Conservation (phyloP, 805 yeast species). For the Teunomyces funiuensis region DNA sequence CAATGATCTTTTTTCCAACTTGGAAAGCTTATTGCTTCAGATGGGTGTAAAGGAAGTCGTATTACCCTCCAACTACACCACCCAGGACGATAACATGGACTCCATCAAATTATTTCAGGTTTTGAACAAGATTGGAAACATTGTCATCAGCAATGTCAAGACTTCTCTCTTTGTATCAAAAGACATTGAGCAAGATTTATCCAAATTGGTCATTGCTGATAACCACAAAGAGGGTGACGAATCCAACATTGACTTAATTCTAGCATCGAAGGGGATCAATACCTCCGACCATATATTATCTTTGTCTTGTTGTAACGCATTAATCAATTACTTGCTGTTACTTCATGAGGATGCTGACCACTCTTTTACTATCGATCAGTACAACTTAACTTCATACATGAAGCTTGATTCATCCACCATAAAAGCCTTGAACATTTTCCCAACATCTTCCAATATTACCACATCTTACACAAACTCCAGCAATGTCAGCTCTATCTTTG, state of each 20-base stretch:
- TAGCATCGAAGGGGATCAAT: constrained; percentile 55
- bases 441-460: constrained; percentile 25
- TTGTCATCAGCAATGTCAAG: constrained; percentile 63
- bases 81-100: constrained; percentile 48
- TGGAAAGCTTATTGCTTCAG: constrained; percentile 85
- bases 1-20: constrained; percentile 69
- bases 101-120: constrained; percentile 65
- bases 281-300: constrained; percentile 49
- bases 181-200: constrained; percentile 75
- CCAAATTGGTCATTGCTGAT: constrained; percentile 53
- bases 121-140: constrained; percentile 70
- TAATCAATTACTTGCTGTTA: constrained; percentile 66
- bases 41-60: constrained; percentile 85
- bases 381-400: constrained; percentile 79
- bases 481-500: constrained; percentile 59
- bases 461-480: constrained; percentile 8
- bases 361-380: constrained; percentile 56
- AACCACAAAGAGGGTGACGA: constrained; percentile 26
- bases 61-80: constrained; percentile 46
- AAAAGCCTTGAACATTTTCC: constrained; percentile 83
- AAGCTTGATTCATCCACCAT: constrained; percentile 89
- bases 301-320: constrained; percentile 63
- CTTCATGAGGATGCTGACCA: constrained; percentile 59
- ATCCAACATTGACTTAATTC: constrained; percentile 37
- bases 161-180: constrained; percentile 57